Evolutionary conservation across 352 stramenopile species (phyloP).

Genomic region (Pythium rishiriense): DNA sequence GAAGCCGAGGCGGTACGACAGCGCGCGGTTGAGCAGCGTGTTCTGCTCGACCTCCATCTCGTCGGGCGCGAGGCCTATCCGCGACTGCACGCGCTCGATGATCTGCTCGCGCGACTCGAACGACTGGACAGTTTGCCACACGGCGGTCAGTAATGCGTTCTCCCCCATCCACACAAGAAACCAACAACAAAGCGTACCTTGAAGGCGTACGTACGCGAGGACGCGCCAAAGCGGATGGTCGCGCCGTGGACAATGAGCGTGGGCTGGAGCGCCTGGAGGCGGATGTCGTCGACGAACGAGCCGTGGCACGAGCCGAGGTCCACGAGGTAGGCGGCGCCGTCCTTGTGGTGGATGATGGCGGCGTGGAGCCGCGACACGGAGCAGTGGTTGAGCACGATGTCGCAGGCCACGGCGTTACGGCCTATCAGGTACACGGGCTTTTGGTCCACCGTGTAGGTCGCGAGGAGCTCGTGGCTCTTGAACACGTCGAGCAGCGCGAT

Average conservation of each 20-base stretch:
- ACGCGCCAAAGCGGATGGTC: conserved; percentile 74
- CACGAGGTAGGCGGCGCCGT: conserved; percentile 73
- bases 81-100: conserved; percentile 49
- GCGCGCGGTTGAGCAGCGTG: conserved; percentile 76
- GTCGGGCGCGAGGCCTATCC: conserved; percentile 52
- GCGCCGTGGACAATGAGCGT: conserved; percentile 69
- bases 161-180: background rate
- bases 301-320: conserved; percentile 79
- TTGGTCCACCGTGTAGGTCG: conserved; percentile 77
- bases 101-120: conserved; percentile 83
- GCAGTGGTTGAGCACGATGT: conserved; percentile 82
- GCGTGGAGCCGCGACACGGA: conserved; percentile 83
- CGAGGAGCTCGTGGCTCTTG: conserved; percentile 80
- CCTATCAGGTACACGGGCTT: conserved; percentile 80
- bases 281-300: conserved; percentile 71
- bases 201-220: conserved; percentile 80
- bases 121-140: too few relatives aligned
- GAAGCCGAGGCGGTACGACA: conserved; percentile 76
- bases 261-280: conserved; percentile 57
- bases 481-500: conserved; percentile 79
- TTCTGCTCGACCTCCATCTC: conserved; percentile 75
- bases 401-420: conserved; percentile 69
- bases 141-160: too few relatives aligned
- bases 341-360: conserved; percentile 70
- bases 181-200: conserved; percentile 30